phyloP scores from a whole-genome alignment of 345 rosid species.

The Eucalyptus fibrosa region DNA sequence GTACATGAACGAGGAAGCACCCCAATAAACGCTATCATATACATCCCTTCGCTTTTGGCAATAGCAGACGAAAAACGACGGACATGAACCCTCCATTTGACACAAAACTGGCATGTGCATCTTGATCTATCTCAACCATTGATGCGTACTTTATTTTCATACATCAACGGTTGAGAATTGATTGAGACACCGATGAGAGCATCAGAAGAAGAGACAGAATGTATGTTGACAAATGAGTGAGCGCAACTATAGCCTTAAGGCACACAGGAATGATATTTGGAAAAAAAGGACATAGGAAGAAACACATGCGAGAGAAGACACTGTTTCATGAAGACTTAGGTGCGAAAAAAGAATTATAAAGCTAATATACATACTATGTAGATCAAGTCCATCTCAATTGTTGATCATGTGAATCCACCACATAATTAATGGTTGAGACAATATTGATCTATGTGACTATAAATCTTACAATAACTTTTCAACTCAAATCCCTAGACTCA shows the following conservation, averaged over 20 bases:
- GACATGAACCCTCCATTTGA: not conserved
- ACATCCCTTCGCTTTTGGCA: not conserved
- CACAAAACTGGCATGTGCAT: not conserved
- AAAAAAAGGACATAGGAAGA: not conserved
- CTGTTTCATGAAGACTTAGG: not conserved
- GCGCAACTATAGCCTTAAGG: not conserved
- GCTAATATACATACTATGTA: not conserved
- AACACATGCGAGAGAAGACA: not conserved
- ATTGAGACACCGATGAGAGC: not conserved
- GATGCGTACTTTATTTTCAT: not conserved
- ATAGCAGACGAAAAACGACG: not conserved
- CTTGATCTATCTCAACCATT: not conserved
- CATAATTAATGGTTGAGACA: not conserved
- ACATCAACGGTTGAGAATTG: not conserved
- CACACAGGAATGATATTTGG: not conserved
- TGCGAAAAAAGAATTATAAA: not conserved
- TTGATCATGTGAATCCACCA: not conserved
- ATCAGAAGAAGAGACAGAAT: not conserved
- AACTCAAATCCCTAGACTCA: not conserved
- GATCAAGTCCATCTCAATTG: not conserved
- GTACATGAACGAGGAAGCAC: not conserved
- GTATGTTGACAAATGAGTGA: not conserved
- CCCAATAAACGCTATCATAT: not conserved
- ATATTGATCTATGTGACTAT: not conserved
- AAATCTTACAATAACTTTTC: not conserved